Evolutionary conservation across 495 filamentous ascomycete species (phyloP).

Genomic region (Trichoderma gamsii): DNA sequence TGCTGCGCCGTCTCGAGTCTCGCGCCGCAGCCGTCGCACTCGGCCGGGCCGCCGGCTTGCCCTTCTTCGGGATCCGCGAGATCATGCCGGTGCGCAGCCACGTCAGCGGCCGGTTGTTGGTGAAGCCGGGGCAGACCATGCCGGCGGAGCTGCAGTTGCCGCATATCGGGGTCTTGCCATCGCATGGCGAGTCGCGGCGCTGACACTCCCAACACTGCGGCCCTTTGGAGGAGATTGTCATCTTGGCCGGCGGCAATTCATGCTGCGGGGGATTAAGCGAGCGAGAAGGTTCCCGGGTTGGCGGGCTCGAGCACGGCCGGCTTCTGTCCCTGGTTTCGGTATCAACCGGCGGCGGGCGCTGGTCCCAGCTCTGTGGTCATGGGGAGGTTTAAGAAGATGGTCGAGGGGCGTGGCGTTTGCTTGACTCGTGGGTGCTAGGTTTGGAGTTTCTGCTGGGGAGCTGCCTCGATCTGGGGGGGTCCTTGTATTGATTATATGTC

Average conservation of each 20-base stretch:
- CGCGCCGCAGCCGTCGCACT: constrained; percentile 20
- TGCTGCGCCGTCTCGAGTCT: not conserved
- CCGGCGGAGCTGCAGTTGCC: constrained; percentile 24
- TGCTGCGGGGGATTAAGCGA: not conserved
- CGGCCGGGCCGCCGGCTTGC: constrained; percentile 15
- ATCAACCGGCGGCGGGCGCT: no score
- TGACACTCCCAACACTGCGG: constrained; percentile 39
- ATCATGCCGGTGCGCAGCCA: constrained; percentile 30
- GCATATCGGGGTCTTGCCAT: constrained; percentile 28
- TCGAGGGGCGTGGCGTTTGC: no score
- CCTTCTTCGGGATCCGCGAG: constrained; percentile 5
- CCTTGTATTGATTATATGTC: no score
- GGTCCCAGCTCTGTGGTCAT: no score
- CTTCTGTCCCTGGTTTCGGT: no score
- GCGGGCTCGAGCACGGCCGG: not conserved
- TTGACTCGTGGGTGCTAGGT: no score
- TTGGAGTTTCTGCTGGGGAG: no score
- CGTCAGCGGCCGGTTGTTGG: constrained; percentile 28
- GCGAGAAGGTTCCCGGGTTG: not conserved
- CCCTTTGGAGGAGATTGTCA: not conserved
- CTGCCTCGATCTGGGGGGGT: no score
- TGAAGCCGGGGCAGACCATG: constrained; percentile 33
- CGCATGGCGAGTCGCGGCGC: constrained; percentile 32
- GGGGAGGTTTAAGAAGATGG: no score
- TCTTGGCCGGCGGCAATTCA: not conserved